A percentile compares a stretch with the other conserved stretches of the same genome.
phyloP scores from a whole-genome alignment of 1,284 basidiomycete genomes.

The Inonotus obliquus region DNA sequence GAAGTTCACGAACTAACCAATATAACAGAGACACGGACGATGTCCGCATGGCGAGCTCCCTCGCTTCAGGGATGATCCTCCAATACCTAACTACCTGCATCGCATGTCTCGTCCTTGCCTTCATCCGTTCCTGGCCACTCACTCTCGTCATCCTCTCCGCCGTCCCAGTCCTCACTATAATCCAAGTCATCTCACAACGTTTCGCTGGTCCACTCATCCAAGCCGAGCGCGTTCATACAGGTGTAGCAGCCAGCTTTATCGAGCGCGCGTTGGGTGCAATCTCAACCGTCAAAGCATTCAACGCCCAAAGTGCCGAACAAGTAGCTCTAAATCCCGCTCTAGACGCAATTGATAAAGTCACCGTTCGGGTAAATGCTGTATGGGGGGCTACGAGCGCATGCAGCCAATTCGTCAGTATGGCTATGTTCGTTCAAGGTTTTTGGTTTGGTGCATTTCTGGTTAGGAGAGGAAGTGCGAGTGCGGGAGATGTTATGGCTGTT shows the following conservation, averaged over 20 bases:
- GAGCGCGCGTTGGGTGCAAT: slow-evolving; percentile 80
- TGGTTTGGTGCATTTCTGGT: slow-evolving; percentile 94
- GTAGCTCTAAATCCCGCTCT: slow-evolving; percentile 46
- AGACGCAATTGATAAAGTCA: slow-evolving; percentile 40
- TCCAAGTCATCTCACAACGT: slow-evolving; percentile 72
- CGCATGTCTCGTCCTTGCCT: slow-evolving; percentile 78
- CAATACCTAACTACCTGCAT: slow-evolving; percentile 81
- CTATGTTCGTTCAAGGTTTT: slow-evolving; percentile 96
- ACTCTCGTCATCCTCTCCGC: slow-evolving; percentile 90
- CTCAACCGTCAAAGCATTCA: slow-evolving; percentile 94
- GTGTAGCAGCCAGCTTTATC: slow-evolving; percentile 71
- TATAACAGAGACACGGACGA: slow-evolving; percentile 85
- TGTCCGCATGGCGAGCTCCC: slow-evolving; percentile 78
- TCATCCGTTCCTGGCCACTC: slow-evolving; percentile 76
- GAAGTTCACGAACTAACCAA: not conserved
- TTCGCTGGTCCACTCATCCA: slow-evolving; percentile 64
- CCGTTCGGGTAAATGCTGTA: slow-evolving; percentile 56
- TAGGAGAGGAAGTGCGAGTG: slow-evolving; percentile 56
- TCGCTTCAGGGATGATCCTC: slow-evolving; percentile 72
- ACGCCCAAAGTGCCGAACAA: slow-evolving; percentile 68
- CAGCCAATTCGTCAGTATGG: slow-evolving; percentile 77
- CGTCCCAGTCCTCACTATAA: slow-evolving; percentile 77
- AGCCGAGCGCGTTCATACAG: slow-evolving; percentile 63
- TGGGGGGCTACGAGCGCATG: slow-evolving; percentile 75
- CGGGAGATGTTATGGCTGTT: slow-evolving; percentile 87